Evolutionary conservation across 1,284 basidiomycete genomes (phyloP).

Genomic region (Hemileia vastatrix): DNA sequence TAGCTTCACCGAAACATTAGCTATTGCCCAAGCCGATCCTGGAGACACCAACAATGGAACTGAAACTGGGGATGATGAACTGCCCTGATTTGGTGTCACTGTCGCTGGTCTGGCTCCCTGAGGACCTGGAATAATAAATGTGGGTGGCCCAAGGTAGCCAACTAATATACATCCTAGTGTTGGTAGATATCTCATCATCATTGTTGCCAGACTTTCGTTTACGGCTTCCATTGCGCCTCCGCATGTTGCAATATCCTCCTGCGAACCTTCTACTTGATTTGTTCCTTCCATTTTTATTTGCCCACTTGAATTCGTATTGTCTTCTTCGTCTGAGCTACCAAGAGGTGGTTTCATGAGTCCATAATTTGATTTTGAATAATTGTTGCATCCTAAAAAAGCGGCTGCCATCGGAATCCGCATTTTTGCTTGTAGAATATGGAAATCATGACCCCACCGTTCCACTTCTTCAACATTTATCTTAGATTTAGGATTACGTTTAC

Average conservation of each 20-base stretch:
- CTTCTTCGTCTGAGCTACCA: not conserved
- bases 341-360: not conserved
- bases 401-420: slow-evolving; percentile 12
- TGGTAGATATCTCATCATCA: slow-evolving; percentile 20
- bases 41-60: not conserved
- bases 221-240: slow-evolving; percentile 5
- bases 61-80: not conserved
- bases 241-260: not conserved
- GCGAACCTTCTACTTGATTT: not conserved
- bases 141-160: slow-evolving; percentile 8
- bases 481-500: no score
- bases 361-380: not conserved
- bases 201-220: slow-evolving; percentile 11
- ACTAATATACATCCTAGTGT: slow-evolving; percentile 8
- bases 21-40: slow-evolving; percentile 4
- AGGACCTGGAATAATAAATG: not conserved
- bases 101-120: not conserved
- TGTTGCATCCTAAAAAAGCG: no score
- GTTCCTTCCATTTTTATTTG: not conserved
- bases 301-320: not conserved
- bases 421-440: slow-evolving; percentile 10
- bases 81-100: no score
- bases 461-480: no score
- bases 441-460: no score
- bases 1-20: slow-evolving; percentile 9